Base-by-base conservation (phyloP, 106 monocot species). In the Dendrobium nobile region DNA sequence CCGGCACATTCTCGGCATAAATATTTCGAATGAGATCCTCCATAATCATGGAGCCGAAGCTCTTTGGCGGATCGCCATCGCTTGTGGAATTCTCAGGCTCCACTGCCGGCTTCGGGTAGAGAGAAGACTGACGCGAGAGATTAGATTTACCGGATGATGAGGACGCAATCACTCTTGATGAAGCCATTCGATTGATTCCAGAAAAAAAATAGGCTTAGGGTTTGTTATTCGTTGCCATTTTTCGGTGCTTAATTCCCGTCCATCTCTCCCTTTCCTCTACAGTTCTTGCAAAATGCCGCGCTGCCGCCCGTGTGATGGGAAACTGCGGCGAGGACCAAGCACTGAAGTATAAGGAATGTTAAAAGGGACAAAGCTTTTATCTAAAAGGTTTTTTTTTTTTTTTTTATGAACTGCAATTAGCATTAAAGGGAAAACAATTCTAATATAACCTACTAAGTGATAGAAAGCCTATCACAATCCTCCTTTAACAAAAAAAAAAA, bases 1-100 rank as follows among this genome's bases (percentile, higher is more conserved):
- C 9, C 79, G 77, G 44, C 43, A 75, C 45, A 19, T 48, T 78
- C 3, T 88, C 88, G 22, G 17, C 54, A 73, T 82, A 80, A 42
- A 90, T 75, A 80, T 67, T 84, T 51, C 88, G 82, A 41, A 90
- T 54, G 18, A 90, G 79, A 37, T 91, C 91, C 31, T 91, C 91
- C 81, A 91, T 81, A 78, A 75, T 88, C 91, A 88, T 84, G 42
- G 91, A 88, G 22, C 88, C 88, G 55, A 88, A 68, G 42, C 77
- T 58, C 31, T 77, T 84, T 73, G 76, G 27, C 24, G 78, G 68
- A 22, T 82, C 68, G 31, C 70, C 41, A 47, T 47, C 77, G 77
- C 77, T n/a, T 7, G 37, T 65, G 7, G 81, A 81, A 61, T 79
- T 81, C 74, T 81, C 79, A 10, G 81, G 73, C 47, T 77, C 86